Evolutionary conservation across 2,329 filamentous ascomycete genomes (phyloP).

Genomic region (Botrytis elliptica): DNA sequence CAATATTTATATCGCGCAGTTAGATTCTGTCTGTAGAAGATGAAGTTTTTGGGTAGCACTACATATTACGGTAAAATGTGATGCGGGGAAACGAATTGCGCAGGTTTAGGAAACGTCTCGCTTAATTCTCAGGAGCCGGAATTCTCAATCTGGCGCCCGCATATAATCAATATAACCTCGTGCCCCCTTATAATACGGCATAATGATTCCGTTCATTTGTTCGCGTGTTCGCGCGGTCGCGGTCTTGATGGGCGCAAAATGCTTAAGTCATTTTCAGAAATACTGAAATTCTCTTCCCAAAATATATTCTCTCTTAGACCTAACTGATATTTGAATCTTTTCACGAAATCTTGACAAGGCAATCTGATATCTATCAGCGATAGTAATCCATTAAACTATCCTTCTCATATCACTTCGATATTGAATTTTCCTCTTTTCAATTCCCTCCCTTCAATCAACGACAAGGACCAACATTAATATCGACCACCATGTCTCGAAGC

Average conservation of each 20-base stretch:
- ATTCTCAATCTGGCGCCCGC: not conserved
- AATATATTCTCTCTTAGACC: not conserved
- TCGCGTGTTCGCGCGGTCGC: not conserved
- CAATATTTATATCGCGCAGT: too few relatives aligned
- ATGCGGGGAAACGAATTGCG: not conserved
- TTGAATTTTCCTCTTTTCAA: not conserved
- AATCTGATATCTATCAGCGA: not conserved
- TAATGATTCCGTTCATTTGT: fast-evolving
- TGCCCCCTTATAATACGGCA: not conserved
- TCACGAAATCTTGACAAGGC: too few relatives aligned
- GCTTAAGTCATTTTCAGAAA: not conserved
- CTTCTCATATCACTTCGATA: not conserved
- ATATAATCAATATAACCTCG: not conserved
- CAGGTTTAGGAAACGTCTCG: not conserved
- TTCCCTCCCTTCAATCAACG: not conserved
- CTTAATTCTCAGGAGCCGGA: too few relatives aligned
- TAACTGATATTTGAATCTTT: not conserved
- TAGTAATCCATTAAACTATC: fast-evolving
- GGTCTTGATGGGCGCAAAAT: not conserved
- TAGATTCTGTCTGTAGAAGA: not conserved
- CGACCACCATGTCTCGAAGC: not conserved
- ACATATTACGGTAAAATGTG: not conserved
- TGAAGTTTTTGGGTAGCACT: not conserved
- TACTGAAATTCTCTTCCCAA: not conserved
- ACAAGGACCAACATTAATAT: not conserved